Base-by-base conservation (phyloP, 2,329 filamentous ascomycete genomes). In the Dactylellina haptotyla region DNA sequence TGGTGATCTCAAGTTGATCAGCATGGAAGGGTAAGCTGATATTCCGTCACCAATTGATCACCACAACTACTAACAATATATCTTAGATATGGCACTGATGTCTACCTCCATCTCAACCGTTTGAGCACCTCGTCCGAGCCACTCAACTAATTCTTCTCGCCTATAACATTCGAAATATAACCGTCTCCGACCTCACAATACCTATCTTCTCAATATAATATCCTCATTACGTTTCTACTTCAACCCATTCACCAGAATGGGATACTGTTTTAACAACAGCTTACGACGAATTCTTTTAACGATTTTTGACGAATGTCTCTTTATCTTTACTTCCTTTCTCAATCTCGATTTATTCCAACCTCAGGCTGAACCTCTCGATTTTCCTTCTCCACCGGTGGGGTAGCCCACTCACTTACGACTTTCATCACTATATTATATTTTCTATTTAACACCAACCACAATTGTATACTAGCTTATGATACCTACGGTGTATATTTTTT, bases 101-200 rank as follows among this genome's bases (percentile, higher is more conserved):
- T 98, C 58, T 99, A 99, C 83, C 90, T 99, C 51, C 95, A 99
- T 81, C 88, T 99, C 56, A 99, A 99, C 84, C 88, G 95, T 64
- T 86, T 99, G 25, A 97, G 93, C 45, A 97, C 92, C 77, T 97
- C 92, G 37, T 97, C 93, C 25, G 95, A 99, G 82, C 95, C 95
- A 76, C 85, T 99, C 30, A 73, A 73, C 54, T 73, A 73, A 57
- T n/a, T n/a, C n/a, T n/a, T n/a, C 9, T 26, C 23, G 10, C 10
- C 23, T n/a, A n/a, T n/a, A n/a, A n/a, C 20, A 37, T 30, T 58
- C 39, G n/a, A n/a, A n/a, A n/a, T n/a, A n/a, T n/a, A n/a, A n/a
- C n/a, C n/a, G n/a, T n/a, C n/a, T n/a, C n/a, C n/a, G n/a, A n/a
- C n/a, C n/a, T 41, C 43, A 39, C 43, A 39, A 43, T 14, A 6